Evolutionary conservation across 2,329 filamentous ascomycete genomes (phyloP), one percentile per base, ranked within the genome.

Genomic region (Truncatella angustata): DNA sequence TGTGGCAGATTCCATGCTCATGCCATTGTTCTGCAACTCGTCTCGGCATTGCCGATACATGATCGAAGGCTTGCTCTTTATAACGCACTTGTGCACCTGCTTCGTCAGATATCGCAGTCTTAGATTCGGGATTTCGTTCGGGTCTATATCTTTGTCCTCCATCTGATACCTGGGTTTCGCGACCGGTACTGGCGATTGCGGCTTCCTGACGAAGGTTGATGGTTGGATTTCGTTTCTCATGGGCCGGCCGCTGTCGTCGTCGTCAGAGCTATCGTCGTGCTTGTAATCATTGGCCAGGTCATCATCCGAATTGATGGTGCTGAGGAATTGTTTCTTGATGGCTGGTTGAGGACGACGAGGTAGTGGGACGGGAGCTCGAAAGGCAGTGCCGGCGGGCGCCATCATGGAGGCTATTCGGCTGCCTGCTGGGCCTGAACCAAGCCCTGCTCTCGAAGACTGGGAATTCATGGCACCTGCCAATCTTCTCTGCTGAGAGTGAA

Each of bases 341-440:
- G 68, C 68, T 3, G 73, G 66, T 18, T 68, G 63, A 49, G 57
- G 57, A 20, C 59, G 52, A 46, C 58, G 55, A 18, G 62, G 49
- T 30, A 60, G 55, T 20, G 54, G 58, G 24, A 68, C 58, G 4
- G 65, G 78, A 35, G 81, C 75, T 57, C 82, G 80, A 62, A 88
- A 93, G 9, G 78, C 69, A 0, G 91, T 95, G 5, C 91, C 88
- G 42, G 85, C 80, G 24, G 91, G 89, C 32, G 90, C 88, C 75
- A 95, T 87, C 40, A 82, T 71, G 56, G 76, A 84, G 20, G 79
- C 81, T 39, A 87, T 63, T 28, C 76, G 67, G 40, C 73, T 74
- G 12, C 53, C 50, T 10, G 55, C 53, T 11, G 36, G 36, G 14
- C 28, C 24, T 42, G n/a, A n/a, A n/a, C n/a, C n/a, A n/a, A n/a